These are phyloP conservation scores for Naematelia encephala DNA, from an alignment of 768 basidiomycete genomes.

Conservation along the genomic window DNA sequence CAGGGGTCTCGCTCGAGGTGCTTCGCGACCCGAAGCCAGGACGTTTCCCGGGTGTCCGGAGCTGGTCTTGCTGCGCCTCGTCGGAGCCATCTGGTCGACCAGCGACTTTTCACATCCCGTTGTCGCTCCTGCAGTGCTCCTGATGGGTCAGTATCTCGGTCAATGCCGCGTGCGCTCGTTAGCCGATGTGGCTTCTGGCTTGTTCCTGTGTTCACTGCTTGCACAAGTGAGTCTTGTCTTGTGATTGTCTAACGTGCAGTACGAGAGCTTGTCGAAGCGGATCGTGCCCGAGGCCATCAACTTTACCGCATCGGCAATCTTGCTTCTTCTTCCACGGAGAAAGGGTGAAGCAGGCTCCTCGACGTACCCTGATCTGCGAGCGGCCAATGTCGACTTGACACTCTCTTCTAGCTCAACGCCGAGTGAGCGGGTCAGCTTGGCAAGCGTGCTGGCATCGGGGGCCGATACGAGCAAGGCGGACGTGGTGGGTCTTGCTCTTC, in stretches of 20 bases:
- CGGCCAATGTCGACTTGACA: constrained; percentile 16
- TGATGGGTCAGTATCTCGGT: constrained; percentile 88
- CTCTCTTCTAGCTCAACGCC: constrained; percentile 8
- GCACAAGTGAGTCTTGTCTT: constrained; percentile 45
- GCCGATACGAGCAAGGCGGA: constrained; percentile 65
- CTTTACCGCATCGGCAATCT: constrained; percentile 67
- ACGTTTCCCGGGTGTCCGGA: constrained; percentile 89
- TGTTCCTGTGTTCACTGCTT: constrained; percentile 83
- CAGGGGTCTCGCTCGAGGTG: constrained; percentile 70
- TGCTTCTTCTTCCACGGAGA: constrained; percentile 65
- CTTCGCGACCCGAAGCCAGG: constrained; percentile 61
- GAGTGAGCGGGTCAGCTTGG: constrained; percentile 20
- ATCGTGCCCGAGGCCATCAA: constrained; percentile 84
- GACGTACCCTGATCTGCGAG: constrained; percentile 29
- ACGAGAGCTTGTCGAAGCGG: constrained; percentile 77
- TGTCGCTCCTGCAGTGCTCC: constrained; percentile 74
- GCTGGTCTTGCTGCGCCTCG: constrained; percentile 71
- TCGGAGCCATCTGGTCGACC: constrained; percentile 84
- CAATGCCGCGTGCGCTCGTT: constrained; percentile 73
- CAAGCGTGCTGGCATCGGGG: background rate
- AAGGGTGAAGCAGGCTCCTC: constrained; percentile 15
- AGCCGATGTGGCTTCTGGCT: constrained; percentile 72
- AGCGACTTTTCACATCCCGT: constrained; percentile 92
- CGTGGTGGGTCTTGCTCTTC: constrained; percentile 62
- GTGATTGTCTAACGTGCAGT: constrained; percentile 55